Percentiles rank a stretch among this genome's conserved stretches.
Conservation (phyloP, 2,329 filamentous ascomycete species). For the Elsinoe fawcettii region DNA sequence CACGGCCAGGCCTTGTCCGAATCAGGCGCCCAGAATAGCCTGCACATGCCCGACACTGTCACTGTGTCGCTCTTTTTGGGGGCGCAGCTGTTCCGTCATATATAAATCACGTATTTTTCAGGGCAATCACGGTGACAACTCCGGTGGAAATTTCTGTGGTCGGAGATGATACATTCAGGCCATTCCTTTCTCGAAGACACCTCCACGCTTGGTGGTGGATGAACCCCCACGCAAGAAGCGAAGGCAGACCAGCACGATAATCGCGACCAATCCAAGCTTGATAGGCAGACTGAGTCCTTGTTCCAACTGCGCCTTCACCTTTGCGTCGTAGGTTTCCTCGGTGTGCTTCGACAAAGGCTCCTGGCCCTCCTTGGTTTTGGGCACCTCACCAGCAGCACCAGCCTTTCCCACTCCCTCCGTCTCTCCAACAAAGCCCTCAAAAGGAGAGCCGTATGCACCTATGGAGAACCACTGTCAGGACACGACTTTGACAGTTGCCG, state of each 20-base stretch:
- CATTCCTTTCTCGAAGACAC: slow-evolving; percentile 12
- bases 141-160: not conserved
- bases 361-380: slow-evolving; percentile 21
- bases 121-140: not conserved
- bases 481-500: slow-evolving; percentile 15
- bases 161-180: not conserved
- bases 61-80: not conserved
- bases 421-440: slow-evolving; percentile 17
- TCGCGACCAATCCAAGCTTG: slow-evolving; percentile 40
- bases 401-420: slow-evolving; percentile 16
- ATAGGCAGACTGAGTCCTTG: slow-evolving; percentile 35
- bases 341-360: slow-evolving; percentile 18
- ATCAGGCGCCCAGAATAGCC: slow-evolving; percentile 1
- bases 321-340: slow-evolving; percentile 19
- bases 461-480: slow-evolving; percentile 17
- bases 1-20: slow-evolving; percentile 5
- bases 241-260: slow-evolving; percentile 37
- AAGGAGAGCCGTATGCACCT: slow-evolving; percentile 35
- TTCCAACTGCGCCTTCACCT: slow-evolving; percentile 17
- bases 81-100: not conserved
- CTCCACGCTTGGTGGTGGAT: not conserved
- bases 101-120: not conserved
- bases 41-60: not conserved
- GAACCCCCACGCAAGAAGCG: slow-evolving; percentile 34
- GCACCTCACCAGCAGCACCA: slow-evolving; percentile 13